A percentile compares a stretch with the other conserved stretches of the same genome.
Conservation (phyloP, 139 green algal genomes). For the Ostreobium quekettii region DNA sequence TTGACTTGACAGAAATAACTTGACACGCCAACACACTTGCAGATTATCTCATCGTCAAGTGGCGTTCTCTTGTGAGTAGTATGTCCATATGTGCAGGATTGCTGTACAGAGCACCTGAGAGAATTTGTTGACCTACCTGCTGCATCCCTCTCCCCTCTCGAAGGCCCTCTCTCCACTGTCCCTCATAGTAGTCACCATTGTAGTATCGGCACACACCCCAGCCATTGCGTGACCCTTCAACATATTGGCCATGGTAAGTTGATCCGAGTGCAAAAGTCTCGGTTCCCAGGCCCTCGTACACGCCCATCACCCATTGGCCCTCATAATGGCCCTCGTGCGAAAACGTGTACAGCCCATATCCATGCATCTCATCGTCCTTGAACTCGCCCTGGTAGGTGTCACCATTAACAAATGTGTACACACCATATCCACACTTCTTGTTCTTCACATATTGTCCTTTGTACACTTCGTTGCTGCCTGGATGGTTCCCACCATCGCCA, state of each 20-base stretch:
- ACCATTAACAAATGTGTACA: slow-evolving; percentile 30
- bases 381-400: slow-evolving; percentile 29
- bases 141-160: slow-evolving; percentile 23
- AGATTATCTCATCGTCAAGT: too few species aligned
- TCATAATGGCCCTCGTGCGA: slow-evolving; percentile 27
- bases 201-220: slow-evolving; percentile 30
- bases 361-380: slow-evolving; percentile 29
- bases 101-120: too few species aligned
- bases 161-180: slow-evolving; percentile 21
- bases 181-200: slow-evolving; percentile 32
- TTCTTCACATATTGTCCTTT: slow-evolving; percentile 20
- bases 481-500: slow-evolving; percentile 4
- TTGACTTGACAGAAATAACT: too few species aligned
- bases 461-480: slow-evolving; percentile 22
- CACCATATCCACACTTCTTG: slow-evolving; percentile 24
- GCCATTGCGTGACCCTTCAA: slow-evolving; percentile 28
- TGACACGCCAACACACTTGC: too few species aligned
- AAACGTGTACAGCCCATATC: slow-evolving; percentile 27
- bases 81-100: too few species aligned
- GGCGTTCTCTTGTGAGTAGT: too few species aligned
- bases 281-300: slow-evolving; percentile 25
- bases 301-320: slow-evolving; percentile 22
- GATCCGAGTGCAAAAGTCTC: slow-evolving; percentile 28
- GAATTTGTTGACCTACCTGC: slow-evolving; percentile 8
- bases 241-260: slow-evolving; percentile 17